Evolutionary conservation across 106 monocot genomes (phyloP), one percentile per base, ranked within the genome.

Genomic region (Amphibolis antarctica): DNA sequence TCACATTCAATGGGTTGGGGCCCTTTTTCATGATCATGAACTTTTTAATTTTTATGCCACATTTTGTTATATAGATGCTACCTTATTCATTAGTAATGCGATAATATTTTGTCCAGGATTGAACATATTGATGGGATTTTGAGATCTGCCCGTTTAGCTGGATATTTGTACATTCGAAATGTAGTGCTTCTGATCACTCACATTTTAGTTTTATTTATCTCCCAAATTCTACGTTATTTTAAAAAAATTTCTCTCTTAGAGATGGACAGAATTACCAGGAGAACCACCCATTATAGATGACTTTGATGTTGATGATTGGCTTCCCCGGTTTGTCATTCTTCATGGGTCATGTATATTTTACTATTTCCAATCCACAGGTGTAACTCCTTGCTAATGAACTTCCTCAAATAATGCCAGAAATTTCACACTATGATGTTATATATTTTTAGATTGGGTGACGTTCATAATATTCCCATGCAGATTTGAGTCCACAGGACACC

Each of bases 251-350:
- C 62, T 17, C 28, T 46, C 4, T 52, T 66, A 94, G 93, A 83
- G 93, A 77, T 94, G 93, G 93, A 67, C 81, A 51, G 70, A 81
- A 68, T 81, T 89, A 64, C 93, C 93, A 42, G 89, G 85, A 62
- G 93, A 93, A 69, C 93, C 89, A 62, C 93, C 93, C 44, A 83
- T 93, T 19, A 49, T 93, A 75, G 93, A 93, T 75, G 93, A 89
- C 73, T 47, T 24, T 5, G 89, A 93, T 31, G 67, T 89, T 67
- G 83, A 93, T 75, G 93, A 93, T 66, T 93, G 86, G 86, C 89
- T 94, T 56, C 85, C 88, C 5, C 85, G 82, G 14, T 93, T 94
- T 81, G 83, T 86, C 65, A 83, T 94, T 56, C 79, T 94, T 73
- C 74, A 89, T 49, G 89, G 85, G 9, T 78, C 83, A 43, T 89